phyloP scores from a whole-genome alignment of 2,329 filamentous ascomycete genomes.

The Talaromyces pinophilus region DNA sequence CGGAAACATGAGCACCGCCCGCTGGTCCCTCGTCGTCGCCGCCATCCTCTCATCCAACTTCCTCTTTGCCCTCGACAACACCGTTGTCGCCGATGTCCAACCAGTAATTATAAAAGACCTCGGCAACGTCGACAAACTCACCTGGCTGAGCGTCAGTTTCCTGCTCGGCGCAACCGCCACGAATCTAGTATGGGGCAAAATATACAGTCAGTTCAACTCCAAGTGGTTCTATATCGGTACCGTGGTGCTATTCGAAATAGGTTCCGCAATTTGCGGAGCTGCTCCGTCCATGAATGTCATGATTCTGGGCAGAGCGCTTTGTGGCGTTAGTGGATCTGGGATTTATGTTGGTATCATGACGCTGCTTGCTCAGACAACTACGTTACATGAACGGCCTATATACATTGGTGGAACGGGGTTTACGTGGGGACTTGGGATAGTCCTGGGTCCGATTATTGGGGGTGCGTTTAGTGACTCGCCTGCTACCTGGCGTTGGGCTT shows the following conservation, averaged over 20 bases:
- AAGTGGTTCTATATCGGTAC: neutral
- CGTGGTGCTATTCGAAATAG: constrained; percentile 32
- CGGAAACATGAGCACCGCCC: neutral
- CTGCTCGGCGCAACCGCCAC: neutral
- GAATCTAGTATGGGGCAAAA: neutral
- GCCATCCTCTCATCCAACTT: neutral
- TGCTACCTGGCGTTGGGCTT: constrained; percentile 33
- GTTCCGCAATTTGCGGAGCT: constrained; percentile 38
- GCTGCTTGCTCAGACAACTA: constrained; percentile 30
- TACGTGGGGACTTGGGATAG: constrained; percentile 39
- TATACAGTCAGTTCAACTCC: neutral
- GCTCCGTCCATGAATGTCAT: constrained; percentile 50
- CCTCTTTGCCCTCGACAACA: neutral
- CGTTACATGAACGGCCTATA: constrained; percentile 29
- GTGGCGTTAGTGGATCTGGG: constrained; percentile 37
- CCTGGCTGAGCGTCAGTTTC: neutral
- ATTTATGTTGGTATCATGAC: constrained; percentile 38
- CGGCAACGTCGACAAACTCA: neutral
- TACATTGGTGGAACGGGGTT: constrained; percentile 39
- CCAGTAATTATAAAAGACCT: neutral
- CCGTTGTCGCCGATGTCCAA: neutral
- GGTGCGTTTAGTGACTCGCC: constrained; percentile 36
- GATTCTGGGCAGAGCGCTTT: constrained; percentile 45
- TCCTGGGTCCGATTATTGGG: constrained; percentile 44
- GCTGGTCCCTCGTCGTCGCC: neutral